Conservation (phyloP, 1,284 basidiomycete genomes). For the Moniliophthora roreri region DNA sequence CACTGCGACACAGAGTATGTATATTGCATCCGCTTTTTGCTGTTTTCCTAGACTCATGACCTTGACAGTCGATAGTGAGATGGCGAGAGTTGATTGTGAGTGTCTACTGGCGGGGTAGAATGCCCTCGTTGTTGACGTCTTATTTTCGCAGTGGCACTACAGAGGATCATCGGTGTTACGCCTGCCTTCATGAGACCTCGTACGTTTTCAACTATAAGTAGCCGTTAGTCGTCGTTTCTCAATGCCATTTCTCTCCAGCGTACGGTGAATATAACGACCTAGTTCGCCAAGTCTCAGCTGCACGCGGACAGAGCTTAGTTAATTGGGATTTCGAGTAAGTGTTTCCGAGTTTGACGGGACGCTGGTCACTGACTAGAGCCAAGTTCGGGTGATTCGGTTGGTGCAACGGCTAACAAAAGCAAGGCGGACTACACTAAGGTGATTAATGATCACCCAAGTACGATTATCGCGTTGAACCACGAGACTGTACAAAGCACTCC, state of each 20-base stretch:
- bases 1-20: not conserved
- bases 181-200: constrained; percentile 33
- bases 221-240: not conserved
- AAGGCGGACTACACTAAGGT: constrained; percentile 25
- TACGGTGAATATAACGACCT: constrained; percentile 29
- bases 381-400: constrained; percentile 40
- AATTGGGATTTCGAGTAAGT: constrained; percentile 14
- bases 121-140: not conserved
- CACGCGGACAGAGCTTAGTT: constrained; percentile 22
- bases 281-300: constrained; percentile 22
- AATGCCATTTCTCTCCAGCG: constrained; percentile 21
- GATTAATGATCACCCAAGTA: constrained; percentile 32
- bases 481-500: constrained; percentile 39
- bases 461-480: constrained; percentile 44
- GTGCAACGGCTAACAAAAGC: constrained; percentile 27
- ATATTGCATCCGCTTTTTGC: not conserved
- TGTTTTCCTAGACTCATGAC: not conserved
- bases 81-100: constrained; percentile 15
- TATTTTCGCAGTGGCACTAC: constrained; percentile 29
- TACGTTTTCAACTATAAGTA: constrained; percentile 16
- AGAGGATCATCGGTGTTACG: constrained; percentile 25
- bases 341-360: not conserved
- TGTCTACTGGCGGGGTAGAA: not conserved
- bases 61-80: constrained; percentile 12
- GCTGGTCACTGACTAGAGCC: not conserved